These are phyloP conservation scores for Pichia phayaonensis DNA, from an alignment of 805 yeast species.

Conservation along the genomic window DNA sequence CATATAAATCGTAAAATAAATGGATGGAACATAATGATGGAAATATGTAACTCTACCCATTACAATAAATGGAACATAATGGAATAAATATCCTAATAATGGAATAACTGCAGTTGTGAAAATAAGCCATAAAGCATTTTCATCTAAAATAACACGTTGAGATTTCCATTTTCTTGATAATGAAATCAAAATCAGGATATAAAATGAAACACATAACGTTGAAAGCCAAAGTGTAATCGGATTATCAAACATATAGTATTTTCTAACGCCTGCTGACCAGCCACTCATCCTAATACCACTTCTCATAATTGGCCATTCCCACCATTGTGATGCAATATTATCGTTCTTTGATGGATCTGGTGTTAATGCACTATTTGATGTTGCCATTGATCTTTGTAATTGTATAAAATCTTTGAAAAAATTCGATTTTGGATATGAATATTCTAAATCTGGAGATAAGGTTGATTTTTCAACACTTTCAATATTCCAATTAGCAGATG, in stretches of 20 bases:
- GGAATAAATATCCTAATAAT: conserved; percentile 75
- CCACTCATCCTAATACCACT: conserved; percentile 72
- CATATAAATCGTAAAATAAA: conserved; percentile 64
- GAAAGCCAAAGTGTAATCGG: conserved; percentile 61
- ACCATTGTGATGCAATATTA: conserved; percentile 63
- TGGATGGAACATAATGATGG: conserved; percentile 79
- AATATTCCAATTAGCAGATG: conserved; percentile 74
- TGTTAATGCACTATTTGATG: conserved; percentile 72
- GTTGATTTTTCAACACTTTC: conserved; percentile 57
- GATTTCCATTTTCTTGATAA: conserved; percentile 45
- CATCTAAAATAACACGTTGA: conserved; percentile 40
- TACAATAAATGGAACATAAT: conserved; percentile 64
- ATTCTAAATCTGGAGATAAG: conserved; percentile 29
- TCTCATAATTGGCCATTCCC: conserved; percentile 75
- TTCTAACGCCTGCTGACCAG: conserved; percentile 49
- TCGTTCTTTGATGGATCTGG: conserved; percentile 70
- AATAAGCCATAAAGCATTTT: conserved; percentile 17
- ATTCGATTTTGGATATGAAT: conserved; percentile 38
- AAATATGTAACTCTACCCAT: conserved; percentile 86
- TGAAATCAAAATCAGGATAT: conserved; percentile 22
- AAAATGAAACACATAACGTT: conserved; percentile 38
- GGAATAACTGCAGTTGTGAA: conserved; percentile 69
- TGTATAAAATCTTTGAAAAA: conserved; percentile 66
- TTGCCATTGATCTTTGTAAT: conserved; percentile 74
- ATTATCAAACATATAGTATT: conserved; percentile 62